phyloP scores from a whole-genome alignment of 2,329 filamentous ascomycete species.

The Sordariomycetes sp. region DNA sequence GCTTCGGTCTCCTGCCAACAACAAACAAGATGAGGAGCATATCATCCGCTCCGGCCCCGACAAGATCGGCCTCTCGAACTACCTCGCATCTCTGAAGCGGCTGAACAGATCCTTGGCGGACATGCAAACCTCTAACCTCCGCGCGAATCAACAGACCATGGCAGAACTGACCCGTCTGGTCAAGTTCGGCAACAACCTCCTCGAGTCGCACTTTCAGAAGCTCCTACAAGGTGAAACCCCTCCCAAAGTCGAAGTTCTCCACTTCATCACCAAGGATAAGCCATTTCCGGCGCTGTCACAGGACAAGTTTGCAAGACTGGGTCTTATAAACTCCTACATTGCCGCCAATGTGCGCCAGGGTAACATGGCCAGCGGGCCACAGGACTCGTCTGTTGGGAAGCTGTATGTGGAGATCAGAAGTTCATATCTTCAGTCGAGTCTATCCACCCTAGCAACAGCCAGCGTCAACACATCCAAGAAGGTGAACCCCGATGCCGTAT shows the following conservation, averaged over 20 bases:
- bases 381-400: constrained; percentile 60
- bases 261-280: constrained; percentile 81
- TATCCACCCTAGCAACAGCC: constrained; percentile 78
- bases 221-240: constrained; percentile 65
- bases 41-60: constrained; percentile 83
- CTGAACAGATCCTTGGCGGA: constrained; percentile 74
- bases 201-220: constrained; percentile 74
- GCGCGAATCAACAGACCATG: constrained; percentile 82
- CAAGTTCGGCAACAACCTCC: constrained; percentile 64
- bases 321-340: constrained; percentile 70
- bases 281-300: constrained; percentile 71
- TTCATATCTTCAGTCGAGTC: constrained; percentile 67
- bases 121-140: constrained; percentile 79
- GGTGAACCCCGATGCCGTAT: constrained; percentile 70
- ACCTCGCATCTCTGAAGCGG: constrained; percentile 80
- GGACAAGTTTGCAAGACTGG: constrained; percentile 62
- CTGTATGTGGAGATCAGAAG: constrained; percentile 80
- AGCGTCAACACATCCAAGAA: constrained; percentile 74
- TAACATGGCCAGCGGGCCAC: constrained; percentile 19
- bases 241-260: constrained; percentile 71
- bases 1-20: constrained; percentile 80
- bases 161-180: constrained; percentile 66
- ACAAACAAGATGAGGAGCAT: constrained; percentile 80
- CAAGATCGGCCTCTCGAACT: constrained; percentile 68
- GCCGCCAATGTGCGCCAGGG: constrained; percentile 39